Evolutionary conservation across 495 filamentous ascomycete genomes (phyloP).

Genomic region (Lentithecium fluviatile): DNA sequence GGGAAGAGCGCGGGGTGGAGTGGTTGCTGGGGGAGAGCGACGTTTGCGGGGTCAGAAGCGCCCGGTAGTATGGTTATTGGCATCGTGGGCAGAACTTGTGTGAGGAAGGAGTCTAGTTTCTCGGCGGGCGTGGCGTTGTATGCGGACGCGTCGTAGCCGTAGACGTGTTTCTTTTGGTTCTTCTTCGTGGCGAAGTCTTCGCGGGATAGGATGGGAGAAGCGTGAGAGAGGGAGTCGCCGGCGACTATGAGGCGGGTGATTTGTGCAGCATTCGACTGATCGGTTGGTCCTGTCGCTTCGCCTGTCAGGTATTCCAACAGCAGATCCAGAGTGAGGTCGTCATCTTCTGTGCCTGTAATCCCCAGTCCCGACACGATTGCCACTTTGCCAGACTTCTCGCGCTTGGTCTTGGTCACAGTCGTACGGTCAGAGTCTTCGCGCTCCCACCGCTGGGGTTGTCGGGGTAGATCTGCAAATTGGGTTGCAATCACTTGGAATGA

Average conservation of each 20-base stretch:
- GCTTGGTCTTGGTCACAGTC: conserved; percentile 49
- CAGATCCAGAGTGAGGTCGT: conserved; percentile 72
- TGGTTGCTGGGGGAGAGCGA: conserved; percentile 44
- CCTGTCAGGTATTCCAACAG: conserved; percentile 86
- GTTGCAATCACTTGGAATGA: conserved; percentile 91
- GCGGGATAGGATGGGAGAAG: conserved; percentile 46
- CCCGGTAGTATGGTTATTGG: conserved; percentile 53
- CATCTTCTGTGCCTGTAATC: conserved; percentile 69
- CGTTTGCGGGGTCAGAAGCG: conserved; percentile 65
- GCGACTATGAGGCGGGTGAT: conserved; percentile 88
- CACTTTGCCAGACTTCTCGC: conserved; percentile 53
- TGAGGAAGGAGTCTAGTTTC: conserved; percentile 79
- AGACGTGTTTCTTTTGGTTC: conserved; percentile 62
- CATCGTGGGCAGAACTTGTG: conserved; percentile 59
- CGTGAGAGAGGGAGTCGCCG: conserved; percentile 74
- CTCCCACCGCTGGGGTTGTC: conserved; percentile 77
- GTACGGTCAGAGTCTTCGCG: conserved; percentile 47
- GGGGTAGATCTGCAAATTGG: conserved; percentile 78
- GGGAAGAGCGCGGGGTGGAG: conserved; percentile 50
- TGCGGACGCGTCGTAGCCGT: conserved; percentile 85
- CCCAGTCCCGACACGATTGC: conserved; percentile 86
- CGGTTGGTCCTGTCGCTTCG: conserved; percentile 61
- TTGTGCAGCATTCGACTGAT: conserved; percentile 59
- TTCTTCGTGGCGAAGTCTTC: conserved; percentile 56
- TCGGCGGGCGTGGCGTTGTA: conserved; percentile 84